Evolutionary conservation across 2,329 filamentous ascomycete genomes (phyloP).

Genomic region (Cryphonectria radicalis): DNA sequence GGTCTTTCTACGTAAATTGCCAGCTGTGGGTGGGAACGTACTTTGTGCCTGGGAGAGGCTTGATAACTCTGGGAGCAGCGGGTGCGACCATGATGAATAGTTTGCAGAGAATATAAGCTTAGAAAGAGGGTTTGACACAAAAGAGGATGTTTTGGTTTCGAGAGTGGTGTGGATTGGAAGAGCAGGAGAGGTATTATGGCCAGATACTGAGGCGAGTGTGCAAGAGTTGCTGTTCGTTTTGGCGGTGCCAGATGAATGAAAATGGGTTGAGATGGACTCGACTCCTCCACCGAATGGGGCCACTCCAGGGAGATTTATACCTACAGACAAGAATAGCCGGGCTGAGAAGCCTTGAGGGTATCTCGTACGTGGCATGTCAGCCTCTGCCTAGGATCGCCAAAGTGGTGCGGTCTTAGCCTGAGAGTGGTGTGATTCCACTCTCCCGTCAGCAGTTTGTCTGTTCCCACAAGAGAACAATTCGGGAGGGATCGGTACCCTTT

Average conservation of each 20-base stretch:
- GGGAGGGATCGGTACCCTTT: conserved; percentile 15
- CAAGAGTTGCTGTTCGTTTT: not conserved
- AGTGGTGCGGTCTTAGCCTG: conserved; percentile 19
- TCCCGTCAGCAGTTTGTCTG: conserved; percentile 25
- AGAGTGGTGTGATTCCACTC: conserved; percentile 24
- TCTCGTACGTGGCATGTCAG: conserved; percentile 19
- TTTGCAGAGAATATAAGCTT: not conserved
- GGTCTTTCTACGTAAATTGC: not conserved
- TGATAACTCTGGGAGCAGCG: conserved; percentile 14
- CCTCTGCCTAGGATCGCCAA: conserved; percentile 5
- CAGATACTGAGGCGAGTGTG: not conserved
- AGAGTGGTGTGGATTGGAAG: not conserved
- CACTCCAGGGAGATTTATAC: conserved; percentile 18
- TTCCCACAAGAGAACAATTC: conserved; percentile 13
- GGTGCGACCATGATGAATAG: conserved; percentile 3
- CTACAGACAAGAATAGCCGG: not conserved
- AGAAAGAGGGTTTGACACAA: not conserved
- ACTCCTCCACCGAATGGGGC: not conserved
- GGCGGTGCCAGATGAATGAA: not conserved
- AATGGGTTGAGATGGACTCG: not conserved
- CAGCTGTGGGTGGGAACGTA: not conserved
- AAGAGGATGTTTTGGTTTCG: not conserved
- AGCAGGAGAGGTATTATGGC: not conserved
- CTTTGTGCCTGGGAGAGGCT: conserved; percentile 23
- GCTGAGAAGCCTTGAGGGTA: no score